phyloP scores from a whole-genome alignment of 768 basidiomycete genomes.

The Omphalotus guepiniiformis region DNA sequence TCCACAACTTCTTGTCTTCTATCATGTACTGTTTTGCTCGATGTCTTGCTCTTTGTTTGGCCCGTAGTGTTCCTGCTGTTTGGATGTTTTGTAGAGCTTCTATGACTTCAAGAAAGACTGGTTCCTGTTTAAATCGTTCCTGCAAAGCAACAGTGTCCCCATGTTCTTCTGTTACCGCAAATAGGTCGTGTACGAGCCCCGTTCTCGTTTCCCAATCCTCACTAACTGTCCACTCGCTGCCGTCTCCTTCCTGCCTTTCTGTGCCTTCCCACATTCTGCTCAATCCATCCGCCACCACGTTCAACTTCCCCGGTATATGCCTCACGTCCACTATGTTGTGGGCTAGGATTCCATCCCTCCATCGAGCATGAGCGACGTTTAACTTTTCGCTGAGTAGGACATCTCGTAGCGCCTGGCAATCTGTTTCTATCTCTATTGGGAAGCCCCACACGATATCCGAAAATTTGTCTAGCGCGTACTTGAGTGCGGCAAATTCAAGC shows the following conservation, averaged over 20 bases:
- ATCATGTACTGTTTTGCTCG: constrained; percentile 17
- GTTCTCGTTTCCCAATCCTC: constrained; percentile 20
- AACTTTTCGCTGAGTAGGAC: constrained; percentile 20
- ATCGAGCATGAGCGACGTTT: constrained; percentile 25
- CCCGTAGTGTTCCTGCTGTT: neutral
- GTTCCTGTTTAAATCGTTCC: neutral
- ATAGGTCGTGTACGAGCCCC: constrained; percentile 13
- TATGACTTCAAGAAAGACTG: constrained; percentile 4
- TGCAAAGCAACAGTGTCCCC: neutral
- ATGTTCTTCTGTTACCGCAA: neutral
- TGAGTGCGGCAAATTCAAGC: constrained; percentile 31
- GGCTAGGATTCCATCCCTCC: constrained; percentile 24
- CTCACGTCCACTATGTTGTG: constrained; percentile 16
- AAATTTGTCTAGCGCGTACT: constrained; percentile 26
- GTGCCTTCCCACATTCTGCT: constrained; percentile 20
- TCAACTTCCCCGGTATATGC: constrained; percentile 19
- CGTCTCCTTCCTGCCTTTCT: constrained; percentile 16
- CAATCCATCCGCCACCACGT: constrained; percentile 26
- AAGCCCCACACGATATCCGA: constrained; percentile 21
- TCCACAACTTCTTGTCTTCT: constrained; percentile 20
- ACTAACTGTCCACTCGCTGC: constrained; percentile 27
- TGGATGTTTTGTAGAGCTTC: neutral
- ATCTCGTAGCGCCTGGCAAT: constrained; percentile 29
- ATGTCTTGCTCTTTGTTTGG: constrained; percentile 13
- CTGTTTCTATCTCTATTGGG: constrained; percentile 27